Conservation (phyloP, 805 yeast genomes). For the Candida wancherniae region DNA sequence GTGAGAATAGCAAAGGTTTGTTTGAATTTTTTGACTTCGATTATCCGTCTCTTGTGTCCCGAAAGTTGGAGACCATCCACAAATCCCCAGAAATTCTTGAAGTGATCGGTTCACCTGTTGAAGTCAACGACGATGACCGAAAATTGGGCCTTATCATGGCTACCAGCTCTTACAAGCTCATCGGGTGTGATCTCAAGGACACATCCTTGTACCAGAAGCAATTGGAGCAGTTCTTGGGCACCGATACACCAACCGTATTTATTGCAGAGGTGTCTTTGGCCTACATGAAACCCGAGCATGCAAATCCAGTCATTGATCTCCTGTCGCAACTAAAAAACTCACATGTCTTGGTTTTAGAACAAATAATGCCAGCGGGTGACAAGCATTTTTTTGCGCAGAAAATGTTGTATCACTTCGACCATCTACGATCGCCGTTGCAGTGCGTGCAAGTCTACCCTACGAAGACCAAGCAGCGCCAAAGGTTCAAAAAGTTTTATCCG, state of each 20-base stretch:
- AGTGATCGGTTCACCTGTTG: conserved; percentile 36
- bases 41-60: conserved; percentile 61
- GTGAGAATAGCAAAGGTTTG: conserved; percentile 16
- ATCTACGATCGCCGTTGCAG: conserved; percentile 62
- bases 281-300: conserved; percentile 64
- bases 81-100: conserved; percentile 42
- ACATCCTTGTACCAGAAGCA: conserved; percentile 30
- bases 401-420: conserved; percentile 68
- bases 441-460: conserved; percentile 58
- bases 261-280: conserved; percentile 82
- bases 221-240: conserved; percentile 23
- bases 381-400: conserved; percentile 66
- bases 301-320: conserved; percentile 54
- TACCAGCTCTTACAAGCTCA: conserved; percentile 40
- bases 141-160: conserved; percentile 12
- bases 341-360: conserved; percentile 67
- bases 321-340: conserved; percentile 45
- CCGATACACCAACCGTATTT: conserved; percentile 47
- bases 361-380: conserved; percentile 59
- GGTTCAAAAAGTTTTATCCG: conserved; percentile 50
- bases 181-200: conserved; percentile 66
- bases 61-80: conserved; percentile 51
- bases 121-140: conserved; percentile 13
- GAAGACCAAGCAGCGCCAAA: conserved; percentile 39
- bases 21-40: conserved; percentile 65